These are phyloP conservation scores for Plenodomus tracheiphilus DNA, from an alignment of 2,329 filamentous ascomycete genomes.

Conservation along the genomic window DNA sequence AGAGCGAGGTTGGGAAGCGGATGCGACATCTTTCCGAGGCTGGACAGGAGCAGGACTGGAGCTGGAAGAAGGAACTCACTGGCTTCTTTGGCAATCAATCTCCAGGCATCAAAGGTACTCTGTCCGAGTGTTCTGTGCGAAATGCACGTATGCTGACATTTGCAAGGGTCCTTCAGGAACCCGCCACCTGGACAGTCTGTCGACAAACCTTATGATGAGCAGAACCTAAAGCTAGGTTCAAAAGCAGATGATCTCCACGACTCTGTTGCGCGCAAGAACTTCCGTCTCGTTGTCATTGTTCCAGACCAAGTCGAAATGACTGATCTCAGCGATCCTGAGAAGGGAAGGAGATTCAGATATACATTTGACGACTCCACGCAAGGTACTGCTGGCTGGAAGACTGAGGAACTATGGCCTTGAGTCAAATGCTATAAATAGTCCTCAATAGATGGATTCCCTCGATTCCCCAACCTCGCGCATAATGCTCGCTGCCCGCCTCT, in stretches of 20 bases:
- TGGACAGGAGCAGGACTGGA: constrained; percentile 62
- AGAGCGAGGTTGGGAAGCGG: constrained; percentile 61
- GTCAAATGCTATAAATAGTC: not conserved
- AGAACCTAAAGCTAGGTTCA: constrained; percentile 57
- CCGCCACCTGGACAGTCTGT: constrained; percentile 56
- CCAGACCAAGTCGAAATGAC: constrained; percentile 76
- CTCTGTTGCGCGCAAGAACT: constrained; percentile 70
- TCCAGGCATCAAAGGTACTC: constrained; percentile 71
- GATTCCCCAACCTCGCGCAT: not conserved
- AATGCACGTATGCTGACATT: not conserved
- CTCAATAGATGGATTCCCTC: not conserved
- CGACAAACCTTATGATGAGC: constrained; percentile 50
- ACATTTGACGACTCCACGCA: constrained; percentile 55
- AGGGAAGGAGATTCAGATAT: constrained; percentile 68
- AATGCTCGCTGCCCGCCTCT: not conserved
- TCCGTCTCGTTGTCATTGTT: constrained; percentile 84
- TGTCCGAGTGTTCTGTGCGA: constrained; percentile 11
- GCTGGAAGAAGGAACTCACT: constrained; percentile 77
- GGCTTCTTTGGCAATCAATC: constrained; percentile 88
- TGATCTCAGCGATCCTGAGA: constrained; percentile 69
- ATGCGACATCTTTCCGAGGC: constrained; percentile 61
- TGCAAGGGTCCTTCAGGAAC: constrained; percentile 64
- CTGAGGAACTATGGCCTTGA: constrained; percentile 47
- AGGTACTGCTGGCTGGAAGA: constrained; percentile 60
- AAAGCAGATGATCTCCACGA: constrained; percentile 74